These are phyloP conservation scores for Bonnemaisonia californica DNA, from an alignment of 31 red algal species.

Conservation along the genomic window DNA sequence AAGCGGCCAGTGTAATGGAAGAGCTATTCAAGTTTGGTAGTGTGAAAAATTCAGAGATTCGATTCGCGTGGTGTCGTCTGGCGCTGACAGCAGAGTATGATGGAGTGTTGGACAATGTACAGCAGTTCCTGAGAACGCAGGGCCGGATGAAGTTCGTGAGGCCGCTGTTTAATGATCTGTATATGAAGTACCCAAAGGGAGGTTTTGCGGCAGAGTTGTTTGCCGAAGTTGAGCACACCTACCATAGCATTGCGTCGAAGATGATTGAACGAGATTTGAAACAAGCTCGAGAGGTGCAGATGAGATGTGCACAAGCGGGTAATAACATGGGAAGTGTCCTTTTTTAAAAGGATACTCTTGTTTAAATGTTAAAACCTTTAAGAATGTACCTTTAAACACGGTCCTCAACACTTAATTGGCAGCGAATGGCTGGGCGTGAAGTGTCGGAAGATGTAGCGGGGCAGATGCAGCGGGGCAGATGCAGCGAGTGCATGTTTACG, in stretches of 20 bases:
- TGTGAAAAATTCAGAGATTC: constrained; percentile 66
- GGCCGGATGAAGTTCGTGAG: constrained; percentile 91
- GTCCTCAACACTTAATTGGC: no score
- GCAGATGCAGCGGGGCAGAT: no score
- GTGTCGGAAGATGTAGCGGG: no score
- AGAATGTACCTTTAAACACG: no score
- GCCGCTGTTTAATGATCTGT: constrained; percentile 69
- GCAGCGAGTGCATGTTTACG: no score
- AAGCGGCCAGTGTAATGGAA: constrained; percentile 27
- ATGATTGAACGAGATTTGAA: constrained; percentile 73
- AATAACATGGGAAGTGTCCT: no score
- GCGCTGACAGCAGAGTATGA: constrained; percentile 49
- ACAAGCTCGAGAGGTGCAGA: constrained; percentile 7
- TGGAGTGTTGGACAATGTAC: constrained; percentile 51
- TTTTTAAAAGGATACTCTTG: no score
- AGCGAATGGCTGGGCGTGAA: no score
- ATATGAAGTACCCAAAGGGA: constrained; percentile 47
- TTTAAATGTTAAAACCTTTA: no score
- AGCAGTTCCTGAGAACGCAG: constrained; percentile 61
- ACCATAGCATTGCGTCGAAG: constrained; percentile 77
- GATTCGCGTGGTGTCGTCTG: constrained; percentile 62
- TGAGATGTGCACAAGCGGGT: constrained; percentile 38
- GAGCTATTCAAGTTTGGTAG: constrained; percentile 31
- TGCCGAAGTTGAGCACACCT: constrained; percentile 29
- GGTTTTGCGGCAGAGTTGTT: constrained; percentile 62